phyloP scores from a whole-genome alignment of 495 filamentous ascomycete genomes.

The Friedmanniomyces simplex region DNA sequence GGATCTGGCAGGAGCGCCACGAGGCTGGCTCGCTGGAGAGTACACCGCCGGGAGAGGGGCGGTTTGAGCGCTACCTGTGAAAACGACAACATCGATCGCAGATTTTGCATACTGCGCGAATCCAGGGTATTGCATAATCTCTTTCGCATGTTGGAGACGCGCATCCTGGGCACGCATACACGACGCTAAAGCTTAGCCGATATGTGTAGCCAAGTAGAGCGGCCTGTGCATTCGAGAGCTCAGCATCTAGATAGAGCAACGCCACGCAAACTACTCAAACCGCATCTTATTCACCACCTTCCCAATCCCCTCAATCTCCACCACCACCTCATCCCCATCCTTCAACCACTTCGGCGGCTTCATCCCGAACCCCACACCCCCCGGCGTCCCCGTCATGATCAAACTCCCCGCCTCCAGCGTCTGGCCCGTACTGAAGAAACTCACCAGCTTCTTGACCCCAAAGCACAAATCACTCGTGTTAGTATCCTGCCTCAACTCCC shows the following conservation, averaged over 20 bases:
- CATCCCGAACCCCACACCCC: constrained; percentile 41
- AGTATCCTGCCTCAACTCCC: constrained; percentile 32
- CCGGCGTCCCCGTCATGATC: constrained; percentile 30
- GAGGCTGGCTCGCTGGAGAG: constrained; percentile 7
- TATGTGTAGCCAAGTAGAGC: neutral
- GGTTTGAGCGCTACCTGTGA: constrained; percentile 13
- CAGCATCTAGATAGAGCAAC: neutral
- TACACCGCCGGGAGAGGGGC: constrained; percentile 16
- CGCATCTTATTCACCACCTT: constrained; percentile 34
- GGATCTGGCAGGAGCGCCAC: constrained; percentile 6
- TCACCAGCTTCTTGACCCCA: constrained; percentile 27
- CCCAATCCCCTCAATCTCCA: constrained; percentile 38
- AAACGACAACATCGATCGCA: neutral
- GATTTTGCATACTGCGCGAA: neutral
- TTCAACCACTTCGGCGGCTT: constrained; percentile 45
- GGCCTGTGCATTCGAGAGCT: neutral
- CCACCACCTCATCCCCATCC: constrained; percentile 50
- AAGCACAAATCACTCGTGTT: constrained; percentile 34
- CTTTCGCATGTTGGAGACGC: neutral
- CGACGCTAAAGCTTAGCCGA: neutral
- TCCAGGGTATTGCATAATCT: neutral
- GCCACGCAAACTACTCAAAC: constrained; percentile 15
- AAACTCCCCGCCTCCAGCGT: constrained; percentile 29
- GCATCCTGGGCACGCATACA: neutral
- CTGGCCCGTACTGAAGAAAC: constrained; percentile 22